Percentiles rank a stretch among this genome's conserved stretches.
Conservation (phyloP, 2,329 filamentous ascomycete genomes). For the Zymoseptoria passerinii region DNA sequence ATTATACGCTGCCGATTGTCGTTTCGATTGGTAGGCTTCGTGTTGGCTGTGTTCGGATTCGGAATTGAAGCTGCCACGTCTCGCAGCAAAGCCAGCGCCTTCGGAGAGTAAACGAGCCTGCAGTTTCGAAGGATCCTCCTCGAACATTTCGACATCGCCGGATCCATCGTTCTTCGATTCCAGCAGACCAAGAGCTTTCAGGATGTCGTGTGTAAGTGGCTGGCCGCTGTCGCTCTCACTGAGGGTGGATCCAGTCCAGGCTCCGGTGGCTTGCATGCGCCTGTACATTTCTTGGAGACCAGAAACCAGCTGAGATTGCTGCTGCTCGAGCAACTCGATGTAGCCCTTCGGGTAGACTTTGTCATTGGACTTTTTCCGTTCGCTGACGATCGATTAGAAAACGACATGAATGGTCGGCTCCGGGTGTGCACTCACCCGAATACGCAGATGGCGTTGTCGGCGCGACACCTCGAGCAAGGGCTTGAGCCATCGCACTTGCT, state of each 20-base stretch:
- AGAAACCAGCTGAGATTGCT: conserved; percentile 54
- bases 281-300: conserved; percentile 55
- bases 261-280: conserved; percentile 43
- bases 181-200: conserved; percentile 50
- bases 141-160: conserved; percentile 44
- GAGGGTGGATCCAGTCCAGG: conserved; percentile 49
- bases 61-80: conserved; percentile 49
- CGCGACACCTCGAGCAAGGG: conserved; percentile 54
- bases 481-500: conserved; percentile 59
- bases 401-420: background rate
- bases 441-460: conserved; percentile 57
- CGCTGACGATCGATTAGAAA: conserved; percentile 23
- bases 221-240: conserved; percentile 44
- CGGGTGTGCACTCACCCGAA: conserved; percentile 39
- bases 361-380: conserved; percentile 58
- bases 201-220: conserved; percentile 56
- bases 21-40: background rate
- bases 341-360: conserved; percentile 62
- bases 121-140: conserved; percentile 49
- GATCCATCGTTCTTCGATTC: conserved; percentile 43
- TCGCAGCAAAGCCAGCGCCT: conserved; percentile 42
- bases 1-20: conserved; percentile 21
- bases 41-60: conserved; percentile 48
- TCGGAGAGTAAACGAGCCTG: conserved; percentile 48
- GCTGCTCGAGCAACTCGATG: conserved; percentile 59